Evolutionary conservation across 148 eudicot genomes (phyloP), one percentile per base, ranked within the genome.

Genomic region (Arbutus unedo): DNA sequence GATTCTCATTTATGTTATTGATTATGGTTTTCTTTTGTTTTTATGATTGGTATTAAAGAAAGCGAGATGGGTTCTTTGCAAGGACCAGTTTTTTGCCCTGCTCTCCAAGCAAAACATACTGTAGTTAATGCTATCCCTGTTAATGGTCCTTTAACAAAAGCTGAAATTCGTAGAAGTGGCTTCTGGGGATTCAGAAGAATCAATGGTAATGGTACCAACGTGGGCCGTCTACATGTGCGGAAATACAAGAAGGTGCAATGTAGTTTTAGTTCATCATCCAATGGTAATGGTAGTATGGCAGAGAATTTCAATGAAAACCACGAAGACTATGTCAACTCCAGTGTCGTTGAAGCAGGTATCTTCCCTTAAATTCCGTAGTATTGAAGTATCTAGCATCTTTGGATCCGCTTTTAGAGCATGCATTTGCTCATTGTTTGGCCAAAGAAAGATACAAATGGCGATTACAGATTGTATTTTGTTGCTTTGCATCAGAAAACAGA

Each of bases 321-420:
- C 64, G 93, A 92, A 79, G 98, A 96, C 88, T 96, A 93, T 85
- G 92, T 96, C 66, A 89, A 94, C 78, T 91, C 92, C 48, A 94
- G 92, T 87, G 92, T 96, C 21, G 76, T 88, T 82, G 98, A 96
- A 92, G 98, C 98, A 82, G 98, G 98, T 96, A 92, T 43, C 10
- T 45, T 73, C 74, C 41, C 59, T 55, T 44, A 56, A 73, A 41
- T 83, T 66, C 21, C 45, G 13, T 68, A 10, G 74, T 2, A 0
- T 21, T 1, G 64, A 31, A 53, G 43, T 47, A 41, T 51, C 13
- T 31, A 16, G 48, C 50, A 31, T 51, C 43, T 70, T 81, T 38
- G 57, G 76, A 41, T 50, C 56, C 15, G 48, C 62, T 71, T 77
- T 55, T 83, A 31, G 76, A 67, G 44, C 64, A 76, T 64, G 51